Conservation (phyloP, 768 basidiomycete genomes). For the Phaffia tasmanica region DNA sequence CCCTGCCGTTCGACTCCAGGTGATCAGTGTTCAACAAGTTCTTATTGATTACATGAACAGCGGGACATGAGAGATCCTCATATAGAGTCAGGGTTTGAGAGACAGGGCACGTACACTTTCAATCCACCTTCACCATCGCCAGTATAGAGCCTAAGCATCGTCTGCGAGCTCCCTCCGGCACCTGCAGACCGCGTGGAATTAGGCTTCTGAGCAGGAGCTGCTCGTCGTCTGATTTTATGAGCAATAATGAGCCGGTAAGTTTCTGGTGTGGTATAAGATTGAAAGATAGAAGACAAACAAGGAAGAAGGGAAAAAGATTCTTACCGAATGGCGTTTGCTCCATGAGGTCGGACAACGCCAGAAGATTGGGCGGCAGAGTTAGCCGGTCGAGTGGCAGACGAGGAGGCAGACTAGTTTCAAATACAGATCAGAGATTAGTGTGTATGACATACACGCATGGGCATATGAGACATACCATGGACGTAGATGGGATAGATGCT, state of each 20-base stretch:
- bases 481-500: too few relatives aligned
- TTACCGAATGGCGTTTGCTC: too few relatives aligned
- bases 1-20: not conserved
- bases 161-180: constrained; percentile 90
- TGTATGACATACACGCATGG: too few relatives aligned
- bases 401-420: too few relatives aligned
- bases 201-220: constrained; percentile 51
- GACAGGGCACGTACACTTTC: constrained; percentile 64
- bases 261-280: too few relatives aligned
- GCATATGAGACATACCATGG: too few relatives aligned
- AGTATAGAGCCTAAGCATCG: constrained; percentile 97
- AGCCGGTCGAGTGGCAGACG: too few relatives aligned
- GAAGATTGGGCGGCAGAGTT: too few relatives aligned
- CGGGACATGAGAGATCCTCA: not conserved
- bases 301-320: too few relatives aligned
- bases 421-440: too few relatives aligned
- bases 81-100: not conserved
- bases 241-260: not conserved
- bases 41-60: not conserved
- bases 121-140: constrained; percentile 88
- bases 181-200: constrained; percentile 84
- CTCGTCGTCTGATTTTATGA: constrained; percentile 29
- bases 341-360: too few relatives aligned
- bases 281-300: too few relatives aligned
- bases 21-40: constrained; percentile 15